Base-by-base conservation (phyloP, 495 filamentous ascomycete genomes). In the Lichenothelia convexa region DNA sequence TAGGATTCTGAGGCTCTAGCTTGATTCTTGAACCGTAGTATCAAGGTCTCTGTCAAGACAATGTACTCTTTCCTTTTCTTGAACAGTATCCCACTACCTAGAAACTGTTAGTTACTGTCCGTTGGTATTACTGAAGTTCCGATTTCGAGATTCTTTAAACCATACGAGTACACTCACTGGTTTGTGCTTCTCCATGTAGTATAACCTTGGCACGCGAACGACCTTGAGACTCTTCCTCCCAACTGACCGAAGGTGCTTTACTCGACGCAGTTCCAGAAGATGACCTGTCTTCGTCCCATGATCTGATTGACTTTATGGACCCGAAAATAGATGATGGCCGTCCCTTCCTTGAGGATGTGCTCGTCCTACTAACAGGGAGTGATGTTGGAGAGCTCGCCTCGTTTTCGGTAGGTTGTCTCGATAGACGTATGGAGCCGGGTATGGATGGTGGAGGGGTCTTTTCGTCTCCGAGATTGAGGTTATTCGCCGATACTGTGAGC, bases 51-150 rank as follows among this genome's bases (percentile, higher is more conserved):
- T 7, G 86, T 94, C 23, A 94, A 65, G n/a, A 93, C 89, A 21
- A 94, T 60, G 45, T 83, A 94, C 42, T 91, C 83, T 47, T 72
- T 80, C 59, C 80, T 86, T 52, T 81, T 78, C 52, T 81, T 70
- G 53, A 93, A 73, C 56, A 92, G n/a, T n/a, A n/a, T n/a, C n/a
- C n/a, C n/a, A n/a, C n/a, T n/a, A n/a, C n/a, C n/a, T n/a, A n/a
- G n/a, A n/a, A n/a, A n/a, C n/a, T n/a, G n/a, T n/a, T n/a, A n/a
- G n/a, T n/a, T n/a, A n/a, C n/a, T n/a, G n/a, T n/a, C n/a, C n/a
- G n/a, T n/a, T n/a, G n/a, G n/a, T n/a, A n/a, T n/a, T n/a, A n/a
- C n/a, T n/a, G n/a, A n/a, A n/a, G n/a, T n/a, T n/a, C n/a, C n/a
- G n/a, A n/a, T n/a, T n/a, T n/a, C n/a, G n/a, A n/a, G n/a, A n/a